Conservation (phyloP, 768 basidiomycete species). For the Sarcodon aspratus region DNA sequence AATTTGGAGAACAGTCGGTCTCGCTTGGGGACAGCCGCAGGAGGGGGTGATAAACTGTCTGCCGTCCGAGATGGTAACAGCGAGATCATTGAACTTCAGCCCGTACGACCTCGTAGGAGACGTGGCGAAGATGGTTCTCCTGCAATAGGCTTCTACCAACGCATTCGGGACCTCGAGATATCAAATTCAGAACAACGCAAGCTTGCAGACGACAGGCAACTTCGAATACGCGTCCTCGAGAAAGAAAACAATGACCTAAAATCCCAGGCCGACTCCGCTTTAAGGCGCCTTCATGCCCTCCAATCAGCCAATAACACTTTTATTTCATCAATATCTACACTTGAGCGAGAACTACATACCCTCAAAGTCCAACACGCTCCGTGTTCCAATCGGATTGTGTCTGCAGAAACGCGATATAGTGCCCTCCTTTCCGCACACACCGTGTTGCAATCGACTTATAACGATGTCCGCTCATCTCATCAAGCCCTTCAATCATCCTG, state of each 20-base stretch:
- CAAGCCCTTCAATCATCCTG: neutral
- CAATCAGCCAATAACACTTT: neutral
- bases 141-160: neutral
- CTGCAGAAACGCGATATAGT: neutral
- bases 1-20: too few relatives aligned
- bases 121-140: neutral
- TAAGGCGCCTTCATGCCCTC: neutral
- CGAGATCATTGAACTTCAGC: neutral
- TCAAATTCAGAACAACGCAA: neutral
- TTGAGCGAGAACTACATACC: neutral
- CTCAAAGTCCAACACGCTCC: neutral
- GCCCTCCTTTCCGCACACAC: neutral
- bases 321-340: neutral
- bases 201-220: neutral
- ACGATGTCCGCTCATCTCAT: neutral
- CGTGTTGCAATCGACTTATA: neutral
- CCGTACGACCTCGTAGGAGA: neutral
- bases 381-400: neutral
- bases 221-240: neutral
- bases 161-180: neutral
- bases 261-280: neutral
- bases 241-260: neutral
- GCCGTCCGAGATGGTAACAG: too few relatives aligned
- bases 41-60: too few relatives aligned
- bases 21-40: too few relatives aligned